Percentiles rank a stretch among this genome's conserved stretches.
Evolutionary conservation across 345 rosid species (phyloP).

Genomic region (Salix exigua): DNA sequence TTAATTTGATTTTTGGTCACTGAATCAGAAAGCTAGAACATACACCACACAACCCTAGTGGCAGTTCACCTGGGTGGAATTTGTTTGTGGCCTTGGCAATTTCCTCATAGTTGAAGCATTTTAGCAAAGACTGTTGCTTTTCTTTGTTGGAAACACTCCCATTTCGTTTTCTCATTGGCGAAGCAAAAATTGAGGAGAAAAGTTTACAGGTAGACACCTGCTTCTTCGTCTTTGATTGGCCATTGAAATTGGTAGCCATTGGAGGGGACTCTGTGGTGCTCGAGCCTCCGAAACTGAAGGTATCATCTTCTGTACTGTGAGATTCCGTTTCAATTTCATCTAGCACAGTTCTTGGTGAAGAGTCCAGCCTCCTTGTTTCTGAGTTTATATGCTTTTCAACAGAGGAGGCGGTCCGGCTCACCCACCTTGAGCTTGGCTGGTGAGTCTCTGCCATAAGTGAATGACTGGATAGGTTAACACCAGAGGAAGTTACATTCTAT

Average conservation of each 20-base stretch:
- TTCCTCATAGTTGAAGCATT: conserved; percentile 68
- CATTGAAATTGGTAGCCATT: conserved; percentile 29
- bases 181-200: conserved; percentile 48
- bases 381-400: conserved; percentile 11
- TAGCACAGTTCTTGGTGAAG: conserved; percentile 59
- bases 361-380: conserved; percentile 26
- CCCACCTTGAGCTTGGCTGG: conserved; percentile 30
- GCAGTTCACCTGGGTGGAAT: conserved; percentile 56
- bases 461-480: neutral
- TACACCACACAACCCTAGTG: neutral
- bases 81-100: conserved; percentile 64
- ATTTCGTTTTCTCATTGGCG: conserved; percentile 51
- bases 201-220: conserved; percentile 45
- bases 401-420: conserved; percentile 18
- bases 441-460: conserved; percentile 21
- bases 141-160: conserved; percentile 22
- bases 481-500: neutral
- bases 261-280: conserved; percentile 41
- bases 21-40: neutral
- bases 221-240: conserved; percentile 23
- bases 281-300: conserved; percentile 46
- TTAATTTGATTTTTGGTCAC: neutral
- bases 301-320: conserved; percentile 54
- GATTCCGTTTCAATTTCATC: conserved; percentile 52
- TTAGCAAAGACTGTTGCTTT: conserved; percentile 49